Evolutionary conservation across 306 rosid genomes (phyloP), one percentile per base, ranked within the genome.

Genomic region (Cyclanthera cordifolia): DNA sequence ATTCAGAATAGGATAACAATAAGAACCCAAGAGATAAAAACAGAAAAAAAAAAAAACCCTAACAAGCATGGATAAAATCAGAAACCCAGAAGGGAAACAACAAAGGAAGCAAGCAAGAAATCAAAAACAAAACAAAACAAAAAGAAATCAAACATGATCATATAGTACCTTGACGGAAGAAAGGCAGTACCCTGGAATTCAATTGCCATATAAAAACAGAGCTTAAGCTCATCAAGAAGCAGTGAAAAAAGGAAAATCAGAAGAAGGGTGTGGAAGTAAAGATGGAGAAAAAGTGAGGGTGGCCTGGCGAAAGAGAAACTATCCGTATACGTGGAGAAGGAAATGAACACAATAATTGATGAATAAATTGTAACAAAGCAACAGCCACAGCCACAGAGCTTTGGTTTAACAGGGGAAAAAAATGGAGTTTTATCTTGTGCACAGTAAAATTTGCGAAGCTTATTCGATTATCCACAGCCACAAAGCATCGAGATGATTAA

Each of bases 161-260:
- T 57, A 75, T 5, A 71, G 67, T 57, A 93, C 99, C 99, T 93
- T 19, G 90, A 73, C 10, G 88, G 41, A 3, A 85, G 78, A 65
- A 79, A 79, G 56, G 79, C 80, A 77, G 65, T 78, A 55, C 71
- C 77, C 72, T 73, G 83, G 41, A 85, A 72, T 78, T 79, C 87
- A 34, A 88, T 70, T 13, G 96, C 87, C 99, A 90, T 93, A 46
- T 5, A 48, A 16, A 49, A 72, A 75, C 63, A 34, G 32, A 47
- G 27, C 2, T 71, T 27, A 60, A 67, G 56, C 15, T 61, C 17
- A 0, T 61, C 17, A 6, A 61, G 28, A 28, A 49, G 10, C 23
- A 14, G 25, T 66, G 59, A 80, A 71, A 34, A 81, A 71, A 55
- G 19, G 70, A 79, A 67, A 59, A n/a, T 1, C 11, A 13, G 16